Evolutionary conservation across 768 basidiomycete genomes (phyloP).

Genomic region (Hemileccinum impolitum): DNA sequence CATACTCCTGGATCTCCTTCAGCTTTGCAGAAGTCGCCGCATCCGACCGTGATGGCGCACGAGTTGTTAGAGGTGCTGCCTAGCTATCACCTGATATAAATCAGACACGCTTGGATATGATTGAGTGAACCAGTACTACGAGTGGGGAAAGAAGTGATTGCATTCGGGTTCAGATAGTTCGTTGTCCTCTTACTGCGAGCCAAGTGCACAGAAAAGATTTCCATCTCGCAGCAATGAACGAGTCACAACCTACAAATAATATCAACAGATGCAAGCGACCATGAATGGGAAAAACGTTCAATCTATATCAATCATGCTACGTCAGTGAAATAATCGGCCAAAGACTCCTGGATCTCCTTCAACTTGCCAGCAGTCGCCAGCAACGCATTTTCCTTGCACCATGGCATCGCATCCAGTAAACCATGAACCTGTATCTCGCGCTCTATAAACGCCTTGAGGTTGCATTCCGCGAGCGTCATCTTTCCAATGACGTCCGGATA

Average conservation of each 20-base stretch:
- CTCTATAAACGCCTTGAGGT: slow-evolving; percentile 44
- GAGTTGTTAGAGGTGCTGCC: no score
- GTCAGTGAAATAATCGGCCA: slow-evolving; percentile 47
- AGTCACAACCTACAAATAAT: background rate
- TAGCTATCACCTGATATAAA: no score
- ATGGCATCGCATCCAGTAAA: slow-evolving; percentile 40
- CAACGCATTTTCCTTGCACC: slow-evolving; percentile 43
- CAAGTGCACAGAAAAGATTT: background rate
- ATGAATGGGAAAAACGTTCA: no score
- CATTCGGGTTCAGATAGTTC: no score
- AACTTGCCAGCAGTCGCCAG: slow-evolving; percentile 41
- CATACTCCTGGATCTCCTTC: slow-evolving; percentile 46
- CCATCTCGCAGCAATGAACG: no score
- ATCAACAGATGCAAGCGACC: background rate
- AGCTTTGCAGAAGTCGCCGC: slow-evolving; percentile 40
- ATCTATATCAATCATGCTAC: slow-evolving; percentile 23
- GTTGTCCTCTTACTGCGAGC: background rate
- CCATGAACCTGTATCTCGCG: slow-evolving; percentile 40
- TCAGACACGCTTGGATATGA: no score
- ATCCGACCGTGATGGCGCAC: no score
- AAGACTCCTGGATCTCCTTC: slow-evolving; percentile 44
- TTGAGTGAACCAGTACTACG: no score
- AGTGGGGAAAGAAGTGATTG: no score
- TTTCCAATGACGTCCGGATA: slow-evolving; percentile 44
- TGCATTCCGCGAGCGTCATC: slow-evolving; percentile 46